Percentiles rank a stretch among this genome's conserved stretches.
Conservation (phyloP, 306 rosid species). For the Betula pendula region DNA sequence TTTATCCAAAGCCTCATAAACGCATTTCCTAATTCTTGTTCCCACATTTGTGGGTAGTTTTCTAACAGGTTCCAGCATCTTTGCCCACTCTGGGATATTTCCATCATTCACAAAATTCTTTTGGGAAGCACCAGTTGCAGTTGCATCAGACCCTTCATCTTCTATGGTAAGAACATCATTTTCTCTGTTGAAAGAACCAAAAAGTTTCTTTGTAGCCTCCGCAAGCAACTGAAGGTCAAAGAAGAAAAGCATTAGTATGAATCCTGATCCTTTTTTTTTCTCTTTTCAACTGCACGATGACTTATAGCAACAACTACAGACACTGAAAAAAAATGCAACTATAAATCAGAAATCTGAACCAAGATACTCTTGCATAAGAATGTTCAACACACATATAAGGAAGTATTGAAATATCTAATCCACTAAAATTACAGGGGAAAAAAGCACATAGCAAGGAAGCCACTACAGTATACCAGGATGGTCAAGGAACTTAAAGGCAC, state of each 20-base stretch:
- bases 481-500: background rate
- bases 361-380: background rate
- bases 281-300: slow-evolving; percentile 10
- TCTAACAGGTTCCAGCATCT: slow-evolving; percentile 84
- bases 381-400: background rate
- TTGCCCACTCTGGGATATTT: slow-evolving; percentile 86
- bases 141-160: slow-evolving; percentile 71
- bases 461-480: background rate
- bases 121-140: slow-evolving; percentile 49
- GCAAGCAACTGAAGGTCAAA: slow-evolving; percentile 80
- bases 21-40: slow-evolving; percentile 95
- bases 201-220: slow-evolving; percentile 78
- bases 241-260: slow-evolving; percentile 25
- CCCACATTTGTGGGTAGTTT: slow-evolving; percentile 99
- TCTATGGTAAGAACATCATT: slow-evolving; percentile 68
- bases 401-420: background rate
- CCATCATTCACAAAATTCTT: slow-evolving; percentile 49
- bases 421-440: background rate
- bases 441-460: background rate
- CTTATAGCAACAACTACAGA: slow-evolving; percentile 8
- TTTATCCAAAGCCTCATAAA: slow-evolving; percentile 73
- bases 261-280: slow-evolving; percentile 9
- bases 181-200: slow-evolving; percentile 63
- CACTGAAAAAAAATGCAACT: background rate
- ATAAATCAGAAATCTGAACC: background rate